phyloP scores from a whole-genome alignment of 192 early-diverging fungal species.

The Coemansia asiatica region DNA sequence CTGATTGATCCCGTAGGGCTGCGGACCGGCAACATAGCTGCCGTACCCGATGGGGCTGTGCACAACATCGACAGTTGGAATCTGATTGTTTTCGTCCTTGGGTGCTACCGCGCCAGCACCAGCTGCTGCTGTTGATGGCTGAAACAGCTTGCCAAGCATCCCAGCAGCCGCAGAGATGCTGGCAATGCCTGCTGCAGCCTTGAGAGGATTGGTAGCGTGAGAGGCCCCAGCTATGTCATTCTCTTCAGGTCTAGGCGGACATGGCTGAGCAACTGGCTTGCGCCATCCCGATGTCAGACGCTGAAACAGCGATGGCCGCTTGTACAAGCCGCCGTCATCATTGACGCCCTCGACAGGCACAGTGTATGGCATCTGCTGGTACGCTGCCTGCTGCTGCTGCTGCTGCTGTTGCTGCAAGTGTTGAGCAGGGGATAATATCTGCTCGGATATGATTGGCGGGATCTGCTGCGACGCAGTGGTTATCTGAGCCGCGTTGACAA shows the following conservation, averaged over 20 bases:
- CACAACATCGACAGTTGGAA: neutral
- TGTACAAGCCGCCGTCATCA: neutral
- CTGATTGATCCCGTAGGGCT: neutral
- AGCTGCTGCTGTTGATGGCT: constrained; percentile 3
- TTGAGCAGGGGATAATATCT: neutral
- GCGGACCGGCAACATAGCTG: neutral
- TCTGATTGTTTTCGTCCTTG: neutral
- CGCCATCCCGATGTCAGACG: constrained; percentile 51
- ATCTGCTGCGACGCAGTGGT: neutral
- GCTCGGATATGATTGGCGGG: constrained; percentile 4
- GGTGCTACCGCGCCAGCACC: neutral
- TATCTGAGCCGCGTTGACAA: constrained; percentile 21
- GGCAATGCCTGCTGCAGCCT: constrained; percentile 8
- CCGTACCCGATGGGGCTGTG: too few relatives aligned
- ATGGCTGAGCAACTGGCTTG: constrained; percentile 15
- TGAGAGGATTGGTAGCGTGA: constrained; percentile 1
- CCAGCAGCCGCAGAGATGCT: constrained; percentile 16
- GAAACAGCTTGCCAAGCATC: constrained; percentile 19
- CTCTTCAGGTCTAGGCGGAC: neutral
- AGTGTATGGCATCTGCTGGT: constrained; percentile 6
- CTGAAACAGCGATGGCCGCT: constrained; percentile 48
- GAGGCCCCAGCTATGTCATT: neutral
- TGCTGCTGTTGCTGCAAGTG: constrained; percentile 9
- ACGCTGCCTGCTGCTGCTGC: constrained; percentile 7
- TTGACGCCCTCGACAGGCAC: neutral